Evolutionary conservation across 2,329 filamentous ascomycete genomes (phyloP).

Genomic region (Cadophora sp.): DNA sequence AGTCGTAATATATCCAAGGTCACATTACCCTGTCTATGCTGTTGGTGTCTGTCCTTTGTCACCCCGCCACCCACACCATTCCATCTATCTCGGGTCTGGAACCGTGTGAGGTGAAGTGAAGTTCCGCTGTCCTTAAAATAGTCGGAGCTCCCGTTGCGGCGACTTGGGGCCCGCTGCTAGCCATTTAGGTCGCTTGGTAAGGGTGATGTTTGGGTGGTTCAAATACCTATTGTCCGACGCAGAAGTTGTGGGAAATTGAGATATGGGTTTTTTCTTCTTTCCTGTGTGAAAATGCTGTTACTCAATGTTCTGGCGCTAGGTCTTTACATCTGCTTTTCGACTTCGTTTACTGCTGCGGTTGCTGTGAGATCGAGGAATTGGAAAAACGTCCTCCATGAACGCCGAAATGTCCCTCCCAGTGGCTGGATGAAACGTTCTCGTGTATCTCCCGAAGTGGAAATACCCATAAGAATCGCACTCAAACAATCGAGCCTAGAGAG

Average conservation of each 20-base stretch:
- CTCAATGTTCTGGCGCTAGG: neutral
- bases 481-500: slow-evolving; percentile 53
- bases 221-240: neutral
- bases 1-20: slow-evolving; percentile 2
- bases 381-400: slow-evolving; percentile 23
- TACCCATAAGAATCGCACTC: slow-evolving; percentile 48
- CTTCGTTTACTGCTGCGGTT: neutral
- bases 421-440: slow-evolving; percentile 19
- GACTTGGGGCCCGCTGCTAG: neutral
- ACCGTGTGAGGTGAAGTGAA: neutral
- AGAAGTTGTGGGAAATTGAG: neutral
- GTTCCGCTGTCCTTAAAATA: slow-evolving; percentile 16
- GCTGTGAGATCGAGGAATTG: neutral
- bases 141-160: neutral
- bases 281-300: neutral
- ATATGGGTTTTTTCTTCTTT: neutral
- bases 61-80: neutral
- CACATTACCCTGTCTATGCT: neutral
- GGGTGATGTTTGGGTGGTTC: neutral
- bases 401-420: slow-evolving; percentile 3
- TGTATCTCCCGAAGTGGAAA: slow-evolving; percentile 15
- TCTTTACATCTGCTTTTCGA: neutral
- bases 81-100: neutral
- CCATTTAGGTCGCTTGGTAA: neutral
- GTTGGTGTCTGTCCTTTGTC: neutral